Evolutionary conservation across 2,329 filamentous ascomycete genomes (phyloP).

Genomic region (Colletotrichum sp.): DNA sequence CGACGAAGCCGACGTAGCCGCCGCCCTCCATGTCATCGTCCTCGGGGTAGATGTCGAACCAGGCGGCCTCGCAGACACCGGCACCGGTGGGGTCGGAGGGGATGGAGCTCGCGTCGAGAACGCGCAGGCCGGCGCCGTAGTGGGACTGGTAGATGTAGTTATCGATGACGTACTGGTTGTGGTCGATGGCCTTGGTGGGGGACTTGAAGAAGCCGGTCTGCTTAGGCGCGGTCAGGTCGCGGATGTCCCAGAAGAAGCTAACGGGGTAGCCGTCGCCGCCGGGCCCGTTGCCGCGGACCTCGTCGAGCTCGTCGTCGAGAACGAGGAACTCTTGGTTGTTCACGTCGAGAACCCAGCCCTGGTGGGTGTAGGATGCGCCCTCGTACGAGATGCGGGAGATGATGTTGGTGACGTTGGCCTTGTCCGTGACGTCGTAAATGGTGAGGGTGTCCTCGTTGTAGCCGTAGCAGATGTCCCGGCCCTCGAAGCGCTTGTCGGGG

Average conservation of each 20-base stretch:
- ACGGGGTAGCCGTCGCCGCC: conserved; percentile 49
- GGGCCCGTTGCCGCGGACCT: conserved; percentile 42
- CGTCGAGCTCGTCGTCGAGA: conserved; percentile 60
- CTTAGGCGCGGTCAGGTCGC: conserved; percentile 44
- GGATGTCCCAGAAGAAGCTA: conserved; percentile 58
- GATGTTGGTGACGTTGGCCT: conserved; percentile 48
- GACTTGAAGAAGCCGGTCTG: conserved; percentile 48
- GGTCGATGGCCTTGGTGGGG: conserved; percentile 47
- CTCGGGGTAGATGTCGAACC: conserved; percentile 57
- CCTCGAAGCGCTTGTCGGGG: conserved; percentile 51
- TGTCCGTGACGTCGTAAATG: conserved; percentile 59
- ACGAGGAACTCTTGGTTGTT: conserved; percentile 51
- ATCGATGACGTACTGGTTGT: conserved; percentile 53
- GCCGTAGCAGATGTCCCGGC: conserved; percentile 60
- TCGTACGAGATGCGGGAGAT: conserved; percentile 59
- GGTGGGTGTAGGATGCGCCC: conserved; percentile 63
- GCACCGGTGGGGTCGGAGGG: conserved; percentile 47
- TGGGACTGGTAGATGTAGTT: conserved; percentile 54
- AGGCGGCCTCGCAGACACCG: conserved; percentile 50
- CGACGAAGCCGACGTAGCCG: conserved; percentile 44
- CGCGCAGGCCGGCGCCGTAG: conserved; percentile 53
- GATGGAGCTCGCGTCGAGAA: conserved; percentile 41
- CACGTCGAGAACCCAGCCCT: conserved; percentile 58
- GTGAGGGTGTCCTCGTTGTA: conserved; percentile 60
- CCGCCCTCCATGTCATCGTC: conserved; percentile 46